Base-by-base conservation (phyloP, 495 filamentous ascomycete genomes). In the Aspergillus indologenus region DNA sequence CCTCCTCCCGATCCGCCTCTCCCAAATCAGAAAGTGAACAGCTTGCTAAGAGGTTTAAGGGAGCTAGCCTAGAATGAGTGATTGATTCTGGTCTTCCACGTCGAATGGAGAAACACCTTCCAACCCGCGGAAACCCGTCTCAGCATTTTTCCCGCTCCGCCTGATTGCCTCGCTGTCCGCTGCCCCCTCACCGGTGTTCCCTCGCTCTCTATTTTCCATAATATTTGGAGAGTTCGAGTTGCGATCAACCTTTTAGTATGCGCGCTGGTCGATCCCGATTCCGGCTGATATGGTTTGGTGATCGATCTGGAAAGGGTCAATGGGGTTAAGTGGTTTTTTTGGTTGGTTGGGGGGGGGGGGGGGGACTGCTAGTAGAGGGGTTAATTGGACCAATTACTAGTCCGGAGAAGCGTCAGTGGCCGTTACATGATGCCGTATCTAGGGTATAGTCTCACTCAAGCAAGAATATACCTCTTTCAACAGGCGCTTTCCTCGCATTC, bases 21-120 rank as follows among this genome's bases (percentile, higher is more conserved):
- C 72, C 75, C 64, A 75, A 70, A 59, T 73, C 69, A 59, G 79
- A 77, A 70, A 74, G 77, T 75, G 89, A 90, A 83, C 87, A 87
- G 68, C 89, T 96, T 90, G 86, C 92, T 96, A 97, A 97, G 87
- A 88, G 90, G 83, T 89, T 97, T 81, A 92, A 92, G 88, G 89
- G 90, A 84, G 85, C 96, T 91, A 96, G 90, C 85, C 81, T 97
- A 85, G 92, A 79, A 68, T 85, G 75, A 77, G 61, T 49, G 54
- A 54, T 56, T 42, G 60, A 56, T 42, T 57, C 51, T 50, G 34
- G 34, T 22, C n/a, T 50, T 49, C 51, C 17, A 45, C 44, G 34
- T 53, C 55, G 34, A 40, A 40, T 14, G 34, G 19, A 12, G 48
- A 29, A 8, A 23, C 31, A 6, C 29, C 48, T 24, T 24, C 2